Percentiles rank a stretch among this genome's conserved stretches.
These are phyloP conservation scores for Dendrocalamus sinicus DNA, from an alignment of 176 grass and related monocot species.

Conservation along the genomic window DNA sequence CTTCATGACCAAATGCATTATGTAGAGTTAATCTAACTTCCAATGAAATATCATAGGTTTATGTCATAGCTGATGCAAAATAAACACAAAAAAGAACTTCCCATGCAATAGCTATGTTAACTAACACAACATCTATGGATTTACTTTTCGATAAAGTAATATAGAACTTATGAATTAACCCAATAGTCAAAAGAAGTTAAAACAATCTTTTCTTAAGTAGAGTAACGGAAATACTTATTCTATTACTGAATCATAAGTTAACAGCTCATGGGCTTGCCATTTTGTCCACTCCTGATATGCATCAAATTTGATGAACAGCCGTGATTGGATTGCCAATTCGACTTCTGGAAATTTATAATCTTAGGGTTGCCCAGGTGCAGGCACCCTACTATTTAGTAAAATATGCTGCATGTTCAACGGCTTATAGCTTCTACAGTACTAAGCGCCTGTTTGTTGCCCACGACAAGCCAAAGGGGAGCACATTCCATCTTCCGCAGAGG, in stretches of 20 bases:
- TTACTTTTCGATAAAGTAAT: no score
- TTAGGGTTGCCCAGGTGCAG: not conserved
- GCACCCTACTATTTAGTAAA: not conserved
- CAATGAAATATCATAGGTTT: no score
- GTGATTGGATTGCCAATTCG: not conserved
- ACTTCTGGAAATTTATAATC: not conserved
- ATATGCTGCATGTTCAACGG: not conserved
- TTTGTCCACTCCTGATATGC: not conserved
- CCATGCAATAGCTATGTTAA: no score
- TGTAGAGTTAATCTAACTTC: no score
- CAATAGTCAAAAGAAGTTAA: not conserved
- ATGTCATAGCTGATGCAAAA: no score
- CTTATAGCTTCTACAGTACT: not conserved
- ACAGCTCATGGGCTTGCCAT: not conserved
- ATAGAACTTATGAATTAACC: not conserved
- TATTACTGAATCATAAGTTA: not conserved
- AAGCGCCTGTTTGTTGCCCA: not conserved
- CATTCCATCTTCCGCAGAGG: not conserved
- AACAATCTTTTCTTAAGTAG: not conserved
- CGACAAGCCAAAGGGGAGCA: not conserved
- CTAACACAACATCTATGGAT: no score
- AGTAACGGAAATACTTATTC: no score
- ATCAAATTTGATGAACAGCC: slow-evolving; percentile 2
- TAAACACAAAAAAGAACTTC: no score
- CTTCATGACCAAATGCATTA: no score